phyloP scores from a whole-genome alignment of 306 rosid genomes.

The Cicer cuneatum region DNA sequence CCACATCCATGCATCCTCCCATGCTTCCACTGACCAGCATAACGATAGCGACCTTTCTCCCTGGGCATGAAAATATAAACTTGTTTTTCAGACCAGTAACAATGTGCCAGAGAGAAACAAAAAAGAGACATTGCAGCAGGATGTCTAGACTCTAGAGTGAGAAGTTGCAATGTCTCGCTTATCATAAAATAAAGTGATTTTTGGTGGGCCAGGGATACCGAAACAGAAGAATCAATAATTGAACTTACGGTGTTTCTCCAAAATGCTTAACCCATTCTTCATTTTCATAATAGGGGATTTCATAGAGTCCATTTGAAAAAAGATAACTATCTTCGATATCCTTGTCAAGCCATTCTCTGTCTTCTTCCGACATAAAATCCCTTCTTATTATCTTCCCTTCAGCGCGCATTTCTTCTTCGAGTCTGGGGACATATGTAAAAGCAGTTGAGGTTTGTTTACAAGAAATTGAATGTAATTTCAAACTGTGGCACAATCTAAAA shows the following conservation, averaged over 20 bases:
- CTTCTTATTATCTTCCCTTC: constrained; percentile 74
- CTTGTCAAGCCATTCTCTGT: constrained; percentile 90
- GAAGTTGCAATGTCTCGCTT: neutral
- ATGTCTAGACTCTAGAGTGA: constrained; percentile 23
- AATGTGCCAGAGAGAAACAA: constrained; percentile 28
- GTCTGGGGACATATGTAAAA: constrained; percentile 60
- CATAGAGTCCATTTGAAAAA: constrained; percentile 61
- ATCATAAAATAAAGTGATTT: constrained; percentile 26
- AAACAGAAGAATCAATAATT: constrained; percentile 27
- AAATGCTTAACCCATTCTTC: constrained; percentile 72
- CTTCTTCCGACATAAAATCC: constrained; percentile 85
- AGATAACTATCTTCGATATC: constrained; percentile 83
- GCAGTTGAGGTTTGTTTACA: constrained; percentile 42
- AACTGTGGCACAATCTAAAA: constrained; percentile 21
- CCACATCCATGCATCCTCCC: constrained; percentile 99
- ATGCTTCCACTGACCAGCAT: constrained; percentile 99
- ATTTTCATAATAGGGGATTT: constrained; percentile 79
- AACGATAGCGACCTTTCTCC: constrained; percentile 93
- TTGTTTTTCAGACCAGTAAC: constrained; percentile 32
- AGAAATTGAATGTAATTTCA: constrained; percentile 27
- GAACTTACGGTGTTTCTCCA: constrained; percentile 84
- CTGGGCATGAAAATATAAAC: constrained; percentile 56
- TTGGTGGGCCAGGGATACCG: neutral
- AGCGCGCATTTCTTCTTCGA: constrained; percentile 88
- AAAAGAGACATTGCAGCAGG: constrained; percentile 21